These are phyloP conservation scores for Kodamaea restingae DNA, from an alignment of 805 yeast species.

Conservation along the genomic window DNA sequence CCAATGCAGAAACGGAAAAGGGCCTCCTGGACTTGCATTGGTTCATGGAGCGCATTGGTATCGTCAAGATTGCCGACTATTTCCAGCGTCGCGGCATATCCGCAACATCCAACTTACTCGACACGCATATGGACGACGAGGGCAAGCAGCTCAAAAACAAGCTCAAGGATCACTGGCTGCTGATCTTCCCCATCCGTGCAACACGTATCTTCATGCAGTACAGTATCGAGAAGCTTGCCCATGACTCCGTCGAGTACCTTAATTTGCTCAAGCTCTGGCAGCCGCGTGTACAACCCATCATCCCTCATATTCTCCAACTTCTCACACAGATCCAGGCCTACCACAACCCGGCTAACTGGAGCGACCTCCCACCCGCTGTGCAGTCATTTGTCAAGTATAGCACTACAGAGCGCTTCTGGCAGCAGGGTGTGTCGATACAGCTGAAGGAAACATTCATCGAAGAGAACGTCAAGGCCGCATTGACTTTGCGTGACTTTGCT, in stretches of 20 bases:
- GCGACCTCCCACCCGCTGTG: slow-evolving; percentile 78
- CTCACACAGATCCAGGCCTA: slow-evolving; percentile 90
- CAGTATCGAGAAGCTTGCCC: slow-evolving; percentile 86
- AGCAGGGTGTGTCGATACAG: slow-evolving; percentile 93
- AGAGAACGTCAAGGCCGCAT: slow-evolving; percentile 90
- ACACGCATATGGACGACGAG: slow-evolving; percentile 83
- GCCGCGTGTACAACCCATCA: slow-evolving; percentile 86
- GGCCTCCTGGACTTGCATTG: slow-evolving; percentile 88
- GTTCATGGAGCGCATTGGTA: slow-evolving; percentile 97
- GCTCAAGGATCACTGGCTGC: slow-evolving; percentile 87
- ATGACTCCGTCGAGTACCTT: slow-evolving; percentile 69
- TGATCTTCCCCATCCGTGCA: slow-evolving; percentile 91
- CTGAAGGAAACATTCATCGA: slow-evolving; percentile 91
- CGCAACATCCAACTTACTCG: slow-evolving; percentile 67
- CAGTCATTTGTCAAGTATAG: slow-evolving; percentile 88
- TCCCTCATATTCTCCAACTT: slow-evolving; percentile 86
- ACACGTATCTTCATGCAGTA: slow-evolving; percentile 93
- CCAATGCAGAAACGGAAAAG: slow-evolving; percentile 83
- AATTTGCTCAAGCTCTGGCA: slow-evolving; percentile 77
- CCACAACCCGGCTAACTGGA: slow-evolving; percentile 92
- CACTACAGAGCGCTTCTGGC: slow-evolving; percentile 95
- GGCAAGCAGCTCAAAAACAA: slow-evolving; percentile 74
- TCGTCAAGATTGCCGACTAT: slow-evolving; percentile 88
- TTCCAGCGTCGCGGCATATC: slow-evolving; percentile 79
- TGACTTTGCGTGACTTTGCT: slow-evolving; percentile 92